Evolutionary conservation across 2,329 filamentous ascomycete species (phyloP), one percentile per base, ranked within the genome.

Genomic region (Fusarium hainanense): DNA sequence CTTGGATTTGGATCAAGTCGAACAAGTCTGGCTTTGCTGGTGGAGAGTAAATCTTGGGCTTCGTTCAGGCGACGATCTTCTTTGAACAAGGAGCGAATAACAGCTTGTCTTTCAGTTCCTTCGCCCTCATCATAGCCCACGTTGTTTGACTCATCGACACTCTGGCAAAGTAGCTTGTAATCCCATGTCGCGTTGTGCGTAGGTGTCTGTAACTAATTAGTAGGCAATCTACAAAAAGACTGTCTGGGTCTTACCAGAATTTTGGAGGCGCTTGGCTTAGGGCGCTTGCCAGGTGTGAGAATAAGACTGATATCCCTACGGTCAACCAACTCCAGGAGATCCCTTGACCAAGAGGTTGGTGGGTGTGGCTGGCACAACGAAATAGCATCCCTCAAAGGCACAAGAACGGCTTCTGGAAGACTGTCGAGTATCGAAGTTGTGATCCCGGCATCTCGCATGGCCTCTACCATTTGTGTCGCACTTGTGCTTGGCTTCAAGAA

Each of bases 11-110:
- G 88, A 41, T 90, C 85, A 66, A 95, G 91, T 54, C 92, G 91
- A n/a, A 95, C 89, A 13, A 93, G 83, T 43, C 95, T 90, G 16
- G 93, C 86, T 75, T 92, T 93, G 54, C 92, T 89, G 28, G 96
- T 96, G 59, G 96, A 94, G n/a, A 99, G 84, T 58, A 99, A 84
- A 55, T 87, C 89, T 57, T 91, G 90, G 1, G 94, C 96, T 81
- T 99, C 96, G 66, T 93, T 90, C 58, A 97, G 90, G 37, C 96
- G 90, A 63, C 94, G 89, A 75, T 99, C 96, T 70, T 98, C 94
- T 63, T 90, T 91, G 85, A 98, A 99, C 28, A 99, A 90, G 11
- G 96, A 85, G 54, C 90, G 89, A 30, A 96, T 97, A 10, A 98
- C 89, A 12, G 90, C 87, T 78, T 95, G 90, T 28, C 94, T 89